Conservation (phyloP, 345 rosid genomes). For the Citrus unshiu region DNA sequence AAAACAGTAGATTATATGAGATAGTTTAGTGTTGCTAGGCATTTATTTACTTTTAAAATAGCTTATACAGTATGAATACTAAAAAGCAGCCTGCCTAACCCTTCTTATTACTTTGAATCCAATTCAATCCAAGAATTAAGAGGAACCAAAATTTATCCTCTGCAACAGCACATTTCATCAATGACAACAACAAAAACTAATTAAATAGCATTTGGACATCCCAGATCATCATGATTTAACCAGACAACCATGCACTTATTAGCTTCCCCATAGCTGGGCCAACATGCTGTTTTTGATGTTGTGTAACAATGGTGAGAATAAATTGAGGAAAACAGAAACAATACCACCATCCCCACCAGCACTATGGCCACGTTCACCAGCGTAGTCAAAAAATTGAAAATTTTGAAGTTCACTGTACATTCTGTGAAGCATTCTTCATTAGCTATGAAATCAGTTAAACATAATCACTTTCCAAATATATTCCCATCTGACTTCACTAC, state of each 20-base stretch:
- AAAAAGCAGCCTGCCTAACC: not conserved
- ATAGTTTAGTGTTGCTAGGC: not conserved
- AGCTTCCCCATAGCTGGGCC: not conserved
- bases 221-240: not conserved
- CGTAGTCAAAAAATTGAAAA: not conserved
- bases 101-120: not conserved
- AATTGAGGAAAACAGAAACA: not conserved
- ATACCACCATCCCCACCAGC: not conserved
- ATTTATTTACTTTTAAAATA: not conserved
- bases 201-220: not conserved
- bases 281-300: not conserved
- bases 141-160: not conserved
- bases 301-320: not conserved
- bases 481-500: not conserved
- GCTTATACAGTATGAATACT: not conserved
- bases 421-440: not conserved
- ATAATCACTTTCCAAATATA: not conserved
- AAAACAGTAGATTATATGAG: conserved; percentile 10
- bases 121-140: not conserved
- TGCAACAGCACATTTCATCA: not conserved
- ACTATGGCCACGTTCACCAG: not conserved
- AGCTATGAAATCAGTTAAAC: not conserved
- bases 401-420: not conserved
- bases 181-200: not conserved
- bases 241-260: not conserved